These are phyloP conservation scores for Neonectria coccinea DNA, from an alignment of 2,329 filamentous ascomycete species.

Conservation along the genomic window DNA sequence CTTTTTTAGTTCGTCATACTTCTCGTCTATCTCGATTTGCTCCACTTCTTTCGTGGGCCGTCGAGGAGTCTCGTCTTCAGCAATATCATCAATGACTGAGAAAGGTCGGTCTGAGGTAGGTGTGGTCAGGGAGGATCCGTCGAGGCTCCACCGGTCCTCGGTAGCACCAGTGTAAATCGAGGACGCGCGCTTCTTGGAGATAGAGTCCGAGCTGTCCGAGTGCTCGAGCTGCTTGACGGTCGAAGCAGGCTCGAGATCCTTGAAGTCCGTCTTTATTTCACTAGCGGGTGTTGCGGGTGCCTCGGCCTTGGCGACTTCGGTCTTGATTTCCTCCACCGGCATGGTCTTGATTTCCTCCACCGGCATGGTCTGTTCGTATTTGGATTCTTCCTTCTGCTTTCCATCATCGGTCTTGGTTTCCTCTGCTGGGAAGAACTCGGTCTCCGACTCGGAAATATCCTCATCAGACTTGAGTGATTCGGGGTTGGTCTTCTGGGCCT, in stretches of 20 bases:
- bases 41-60: conserved; percentile 44
- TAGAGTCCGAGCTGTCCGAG: conserved; percentile 46
- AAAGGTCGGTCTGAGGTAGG: conserved; percentile 53
- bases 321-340: conserved; percentile 9
- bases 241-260: conserved; percentile 26
- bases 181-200: conserved; percentile 51
- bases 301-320: conserved; percentile 19
- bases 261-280: conserved; percentile 25
- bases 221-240: conserved; percentile 38
- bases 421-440: conserved; percentile 37
- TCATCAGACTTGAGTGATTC: conserved; percentile 21
- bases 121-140: conserved; percentile 53
- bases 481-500: conserved; percentile 31
- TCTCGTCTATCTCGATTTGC: conserved; percentile 38
- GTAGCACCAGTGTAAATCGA: conserved; percentile 54
- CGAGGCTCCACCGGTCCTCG: conserved; percentile 53
- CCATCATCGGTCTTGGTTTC: conserved; percentile 30
- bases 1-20: conserved; percentile 39
- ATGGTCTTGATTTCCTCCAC: conserved; percentile 18
- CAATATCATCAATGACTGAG: conserved; percentile 49
- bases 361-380: conserved; percentile 21
- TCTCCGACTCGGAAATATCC: conserved; percentile 36
- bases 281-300: neutral
- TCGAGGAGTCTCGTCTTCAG: conserved; percentile 49
- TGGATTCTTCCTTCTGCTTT: conserved; percentile 3